Evolutionary conservation across 2,329 filamentous ascomycete genomes (phyloP).

Genomic region (Paraconiothyrium sp.): DNA sequence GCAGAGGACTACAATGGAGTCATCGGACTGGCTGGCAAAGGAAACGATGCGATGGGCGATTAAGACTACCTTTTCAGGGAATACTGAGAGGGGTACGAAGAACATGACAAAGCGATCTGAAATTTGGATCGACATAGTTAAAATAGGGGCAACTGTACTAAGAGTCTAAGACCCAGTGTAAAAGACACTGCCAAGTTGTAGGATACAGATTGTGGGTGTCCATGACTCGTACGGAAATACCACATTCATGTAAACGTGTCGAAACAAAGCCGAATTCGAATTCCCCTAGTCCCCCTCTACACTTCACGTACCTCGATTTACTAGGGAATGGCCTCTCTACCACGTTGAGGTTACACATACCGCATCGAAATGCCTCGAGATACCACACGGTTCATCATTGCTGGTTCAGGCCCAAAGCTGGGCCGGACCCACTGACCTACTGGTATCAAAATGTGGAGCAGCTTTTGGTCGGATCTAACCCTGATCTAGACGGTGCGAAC

Average conservation of each 20-base stretch:
- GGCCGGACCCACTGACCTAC: not conserved
- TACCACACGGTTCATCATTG: not conserved
- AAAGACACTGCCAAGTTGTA: slow-evolving; percentile 10
- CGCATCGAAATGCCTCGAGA: not conserved
- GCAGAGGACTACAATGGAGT: slow-evolving; percentile 15
- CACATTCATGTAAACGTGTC: not conserved
- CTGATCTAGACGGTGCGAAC: slow-evolving; percentile 6
- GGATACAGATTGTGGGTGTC: not conserved
- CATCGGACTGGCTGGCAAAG: slow-evolving; percentile 24
- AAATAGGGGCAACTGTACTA: slow-evolving; percentile 6
- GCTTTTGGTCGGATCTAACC: slow-evolving; percentile 15
- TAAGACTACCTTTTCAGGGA: slow-evolving; percentile 25
- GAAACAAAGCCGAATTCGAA: not conserved
- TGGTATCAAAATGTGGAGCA: not conserved
- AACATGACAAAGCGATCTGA: slow-evolving; percentile 24
- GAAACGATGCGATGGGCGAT: slow-evolving; percentile 27
- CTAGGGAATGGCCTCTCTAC: not conserved
- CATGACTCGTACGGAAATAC: not conserved
- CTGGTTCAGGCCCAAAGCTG: not conserved
- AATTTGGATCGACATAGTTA: slow-evolving; percentile 23
- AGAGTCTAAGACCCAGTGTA: not conserved
- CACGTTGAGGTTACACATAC: not conserved
- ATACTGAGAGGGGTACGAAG: slow-evolving; percentile 27
- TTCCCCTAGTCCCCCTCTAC: not conserved
- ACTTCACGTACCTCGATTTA: not conserved